These are phyloP conservation scores for Cadophora gregata DNA, from an alignment of 2,329 filamentous ascomycete genomes.

Conservation along the genomic window DNA sequence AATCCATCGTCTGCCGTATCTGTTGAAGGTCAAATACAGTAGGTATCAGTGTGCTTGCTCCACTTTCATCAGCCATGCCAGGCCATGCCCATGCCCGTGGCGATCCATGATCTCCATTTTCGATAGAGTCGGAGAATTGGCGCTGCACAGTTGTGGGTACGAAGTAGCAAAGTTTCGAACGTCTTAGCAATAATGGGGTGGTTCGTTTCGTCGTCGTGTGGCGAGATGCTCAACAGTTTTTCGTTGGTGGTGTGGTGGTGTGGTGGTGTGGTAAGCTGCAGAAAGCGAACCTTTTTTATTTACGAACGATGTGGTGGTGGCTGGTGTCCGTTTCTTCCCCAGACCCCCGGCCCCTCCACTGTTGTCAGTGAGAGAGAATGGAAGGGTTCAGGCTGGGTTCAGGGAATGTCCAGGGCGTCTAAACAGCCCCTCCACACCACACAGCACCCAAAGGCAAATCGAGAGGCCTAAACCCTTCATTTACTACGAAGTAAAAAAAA, in stretches of 20 bases:
- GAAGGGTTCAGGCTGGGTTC: no score
- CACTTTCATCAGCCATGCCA: background rate
- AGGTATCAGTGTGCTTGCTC: background rate
- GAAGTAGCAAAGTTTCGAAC: background rate
- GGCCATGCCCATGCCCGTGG: no score
- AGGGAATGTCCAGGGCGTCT: constrained; percentile 12
- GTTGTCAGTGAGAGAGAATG: background rate
- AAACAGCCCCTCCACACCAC: background rate
- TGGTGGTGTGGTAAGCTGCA: background rate
- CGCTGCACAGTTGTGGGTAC: background rate
- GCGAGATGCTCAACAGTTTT: constrained; percentile 14
- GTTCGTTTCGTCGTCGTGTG: constrained; percentile 8
- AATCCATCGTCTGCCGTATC: background rate
- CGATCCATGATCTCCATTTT: background rate
- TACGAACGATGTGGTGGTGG: constrained; percentile 1
- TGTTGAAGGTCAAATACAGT: background rate
- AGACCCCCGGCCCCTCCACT: background rate
- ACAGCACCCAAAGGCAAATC: background rate
- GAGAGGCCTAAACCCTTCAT: background rate
- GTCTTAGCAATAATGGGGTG: constrained; percentile 8
- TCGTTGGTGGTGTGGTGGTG: constrained; percentile 9
- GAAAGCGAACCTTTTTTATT: background rate
- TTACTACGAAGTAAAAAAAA: background rate
- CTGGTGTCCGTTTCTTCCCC: background rate
- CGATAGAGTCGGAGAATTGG: constrained; percentile 12